Evolutionary conservation across 208 protist genomes (phyloP).

Genomic region (Pavlovales sp.): DNA sequence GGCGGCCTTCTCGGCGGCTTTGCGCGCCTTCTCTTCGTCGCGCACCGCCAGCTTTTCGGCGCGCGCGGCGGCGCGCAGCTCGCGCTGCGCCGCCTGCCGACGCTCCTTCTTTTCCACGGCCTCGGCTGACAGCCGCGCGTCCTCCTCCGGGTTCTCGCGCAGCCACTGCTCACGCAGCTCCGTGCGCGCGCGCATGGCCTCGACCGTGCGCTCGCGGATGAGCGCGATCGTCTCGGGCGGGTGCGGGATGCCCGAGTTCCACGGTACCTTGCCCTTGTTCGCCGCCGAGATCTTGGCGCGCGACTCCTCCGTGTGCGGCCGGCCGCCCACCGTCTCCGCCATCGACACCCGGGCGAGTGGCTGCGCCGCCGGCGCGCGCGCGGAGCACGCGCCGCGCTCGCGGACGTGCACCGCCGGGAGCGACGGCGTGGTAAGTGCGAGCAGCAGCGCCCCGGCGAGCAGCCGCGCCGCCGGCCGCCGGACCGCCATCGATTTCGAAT

Average conservation of each 20-base stretch:
- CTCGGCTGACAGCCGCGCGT: not conserved
- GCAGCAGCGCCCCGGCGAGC: too few species aligned
- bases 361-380: too few species aligned
- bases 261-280: slow-evolving; percentile 42
- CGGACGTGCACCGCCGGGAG: not conserved
- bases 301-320: slow-evolving; percentile 1
- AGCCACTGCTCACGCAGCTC: not conserved
- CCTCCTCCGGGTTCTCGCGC: not conserved
- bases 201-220: slow-evolving; percentile 17
- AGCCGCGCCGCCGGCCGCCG: too few species aligned
- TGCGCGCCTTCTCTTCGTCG: not conserved
- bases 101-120: not conserved
- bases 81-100: not conserved
- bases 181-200: not conserved
- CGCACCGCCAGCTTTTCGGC: not conserved
- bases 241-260: slow-evolving; percentile 14
- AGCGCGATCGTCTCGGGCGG: slow-evolving; percentile 11
- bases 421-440: too few species aligned
- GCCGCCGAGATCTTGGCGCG: slow-evolving; percentile 40
- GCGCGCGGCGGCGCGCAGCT: not conserved
- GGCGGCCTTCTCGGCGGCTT: not conserved
- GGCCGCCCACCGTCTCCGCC: not conserved
- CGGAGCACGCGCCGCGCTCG: too few species aligned
- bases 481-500: too few species aligned
- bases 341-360: too few species aligned